Evolutionary conservation across 2,329 filamentous ascomycete genomes (phyloP).

Genomic region (Alternaria arborescens): DNA sequence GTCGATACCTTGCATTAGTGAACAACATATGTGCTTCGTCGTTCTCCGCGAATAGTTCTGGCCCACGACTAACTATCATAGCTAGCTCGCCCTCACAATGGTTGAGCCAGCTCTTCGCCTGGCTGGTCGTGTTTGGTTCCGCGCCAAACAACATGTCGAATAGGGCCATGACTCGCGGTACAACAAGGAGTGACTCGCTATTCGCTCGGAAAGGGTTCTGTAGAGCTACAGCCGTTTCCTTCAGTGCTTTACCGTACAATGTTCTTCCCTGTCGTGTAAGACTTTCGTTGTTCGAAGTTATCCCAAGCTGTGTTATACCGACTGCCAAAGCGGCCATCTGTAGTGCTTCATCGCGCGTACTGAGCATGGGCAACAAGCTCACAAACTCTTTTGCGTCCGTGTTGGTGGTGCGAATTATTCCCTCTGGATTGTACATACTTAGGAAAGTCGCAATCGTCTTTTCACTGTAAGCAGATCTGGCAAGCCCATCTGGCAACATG

Average conservation of each 20-base stretch:
- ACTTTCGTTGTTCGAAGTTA: slow-evolving; percentile 20
- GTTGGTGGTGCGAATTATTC: slow-evolving; percentile 13
- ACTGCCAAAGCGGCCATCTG: slow-evolving; percentile 36
- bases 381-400: slow-evolving; percentile 23
- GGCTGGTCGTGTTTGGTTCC: slow-evolving; percentile 25
- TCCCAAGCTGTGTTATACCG: slow-evolving; percentile 35
- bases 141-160: slow-evolving; percentile 44
- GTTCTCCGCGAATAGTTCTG: slow-evolving; percentile 24
- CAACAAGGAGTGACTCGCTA: slow-evolving; percentile 37
- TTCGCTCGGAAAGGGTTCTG: slow-evolving; percentile 20
- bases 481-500: slow-evolving; percentile 24
- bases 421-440: slow-evolving; percentile 29
- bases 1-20: slow-evolving; percentile 28
- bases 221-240: slow-evolving; percentile 34
- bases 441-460: slow-evolving; percentile 35
- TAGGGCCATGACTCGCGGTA: slow-evolving; percentile 34
- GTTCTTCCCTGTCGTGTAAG: slow-evolving; percentile 31
- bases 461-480: slow-evolving; percentile 33
- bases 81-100: slow-evolving; percentile 41
- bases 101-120: slow-evolving; percentile 40
- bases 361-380: slow-evolving; percentile 27
- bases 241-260: slow-evolving; percentile 37
- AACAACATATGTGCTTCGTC: slow-evolving; percentile 35
- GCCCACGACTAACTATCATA: slow-evolving; percentile 31
- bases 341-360: slow-evolving; percentile 34